phyloP scores from a whole-genome alignment of 192 early-diverging fungal genomes.

The Backusella circina region DNA sequence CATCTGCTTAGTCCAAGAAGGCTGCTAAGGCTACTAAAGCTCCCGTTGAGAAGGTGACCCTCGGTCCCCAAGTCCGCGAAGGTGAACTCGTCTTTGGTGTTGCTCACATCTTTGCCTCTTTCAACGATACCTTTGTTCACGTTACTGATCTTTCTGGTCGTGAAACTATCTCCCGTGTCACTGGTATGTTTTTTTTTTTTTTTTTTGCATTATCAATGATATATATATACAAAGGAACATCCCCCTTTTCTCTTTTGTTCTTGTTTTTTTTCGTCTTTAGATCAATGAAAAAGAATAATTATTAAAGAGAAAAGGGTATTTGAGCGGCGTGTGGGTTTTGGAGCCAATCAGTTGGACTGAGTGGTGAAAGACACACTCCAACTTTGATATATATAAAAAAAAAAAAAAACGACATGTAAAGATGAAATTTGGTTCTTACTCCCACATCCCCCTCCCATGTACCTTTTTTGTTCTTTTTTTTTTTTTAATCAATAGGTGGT shows the following conservation, averaged over 20 bases:
- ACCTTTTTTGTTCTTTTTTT: conserved; percentile 23
- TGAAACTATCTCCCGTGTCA: conserved; percentile 98
- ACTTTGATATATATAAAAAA: background rate
- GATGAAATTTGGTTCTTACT: background rate
- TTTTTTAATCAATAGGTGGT: conserved; percentile 67
- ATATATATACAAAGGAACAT: background rate
- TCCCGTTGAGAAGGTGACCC: conserved; percentile 74
- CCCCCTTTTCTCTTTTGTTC: background rate
- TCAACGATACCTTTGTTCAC: conserved; percentile 99
- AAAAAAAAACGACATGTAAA: background rate
- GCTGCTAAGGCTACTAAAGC: conserved; percentile 14
- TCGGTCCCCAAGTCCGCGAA: conserved; percentile 96
- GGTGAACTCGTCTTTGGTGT: conserved; percentile 99
- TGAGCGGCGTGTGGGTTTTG: conserved; percentile 27
- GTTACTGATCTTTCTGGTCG: conserved; percentile 99
- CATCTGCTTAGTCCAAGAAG: conserved; percentile 27
- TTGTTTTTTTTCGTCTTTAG: background rate
- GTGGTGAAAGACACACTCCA: conserved; percentile 26
- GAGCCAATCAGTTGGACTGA: conserved; percentile 10
- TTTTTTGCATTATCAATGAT: background rate
- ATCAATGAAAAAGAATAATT: background rate
- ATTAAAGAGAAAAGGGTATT: background rate
- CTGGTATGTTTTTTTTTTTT: conserved; percentile 67
- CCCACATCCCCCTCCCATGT: conserved; percentile 32
- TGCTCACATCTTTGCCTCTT: conserved; percentile 98